Percentiles rank a stretch among this genome's conserved stretches.
These are phyloP conservation scores for Globisporangium splendens DNA, from an alignment of 352 stramenopile species.

Conservation along the genomic window DNA sequence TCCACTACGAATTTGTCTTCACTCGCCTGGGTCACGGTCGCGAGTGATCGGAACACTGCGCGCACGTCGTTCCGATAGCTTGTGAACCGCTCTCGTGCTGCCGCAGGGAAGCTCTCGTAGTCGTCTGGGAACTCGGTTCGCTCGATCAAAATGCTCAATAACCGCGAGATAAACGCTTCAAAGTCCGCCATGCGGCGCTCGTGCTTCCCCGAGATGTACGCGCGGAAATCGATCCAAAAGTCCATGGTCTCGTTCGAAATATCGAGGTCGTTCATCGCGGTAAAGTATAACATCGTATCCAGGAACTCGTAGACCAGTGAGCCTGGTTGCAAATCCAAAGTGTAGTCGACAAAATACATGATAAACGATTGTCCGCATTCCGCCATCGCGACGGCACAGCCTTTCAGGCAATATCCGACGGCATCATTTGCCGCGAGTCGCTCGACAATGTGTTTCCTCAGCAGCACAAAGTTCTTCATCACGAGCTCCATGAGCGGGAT, in stretches of 20 bases:
- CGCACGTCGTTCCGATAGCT: slow-evolving; percentile 73
- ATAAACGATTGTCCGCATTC: slow-evolving; percentile 79
- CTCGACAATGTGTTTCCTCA: slow-evolving; percentile 57
- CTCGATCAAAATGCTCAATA: slow-evolving; percentile 67
- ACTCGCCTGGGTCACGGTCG: slow-evolving; percentile 59
- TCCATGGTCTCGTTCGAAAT: slow-evolving; percentile 80
- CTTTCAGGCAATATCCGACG: slow-evolving; percentile 41
- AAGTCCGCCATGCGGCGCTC: slow-evolving; percentile 66
- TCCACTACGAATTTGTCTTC: slow-evolving; percentile 82
- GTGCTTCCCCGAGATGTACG: slow-evolving; percentile 75
- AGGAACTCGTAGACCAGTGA: slow-evolving; percentile 78
- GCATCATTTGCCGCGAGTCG: slow-evolving; percentile 23
- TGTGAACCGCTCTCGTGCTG: slow-evolving; percentile 58
- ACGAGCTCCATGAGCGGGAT: slow-evolving; percentile 75
- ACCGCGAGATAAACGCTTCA: slow-evolving; percentile 65
- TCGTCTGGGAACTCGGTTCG: slow-evolving; percentile 60
- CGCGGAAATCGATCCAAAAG: slow-evolving; percentile 79
- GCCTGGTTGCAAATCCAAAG: slow-evolving; percentile 45
- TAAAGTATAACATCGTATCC: slow-evolving; percentile 67
- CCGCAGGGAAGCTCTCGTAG: slow-evolving; percentile 45
- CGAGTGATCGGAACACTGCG: slow-evolving; percentile 68
- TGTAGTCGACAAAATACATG: slow-evolving; percentile 78
- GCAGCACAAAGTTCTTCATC: slow-evolving; percentile 74
- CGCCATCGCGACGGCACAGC: slow-evolving; percentile 52
- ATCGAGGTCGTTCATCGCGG: slow-evolving; percentile 52